Base-by-base conservation (phyloP, 2,329 filamentous ascomycete genomes). In the Xylaria sp. region DNA sequence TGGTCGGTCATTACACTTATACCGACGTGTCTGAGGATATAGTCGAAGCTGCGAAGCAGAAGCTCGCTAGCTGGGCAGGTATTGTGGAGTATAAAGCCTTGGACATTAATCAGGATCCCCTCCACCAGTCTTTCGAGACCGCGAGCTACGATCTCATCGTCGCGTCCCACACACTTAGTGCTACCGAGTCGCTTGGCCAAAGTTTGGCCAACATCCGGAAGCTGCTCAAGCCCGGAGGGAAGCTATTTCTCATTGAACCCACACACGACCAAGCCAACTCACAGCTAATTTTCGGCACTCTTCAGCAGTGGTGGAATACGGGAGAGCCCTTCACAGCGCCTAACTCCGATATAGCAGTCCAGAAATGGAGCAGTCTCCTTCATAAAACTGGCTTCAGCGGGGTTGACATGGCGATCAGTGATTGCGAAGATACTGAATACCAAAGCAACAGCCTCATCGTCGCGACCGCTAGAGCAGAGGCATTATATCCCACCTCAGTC, bases 61-160 rank as follows among this genome's bases (percentile, higher is more conserved):
- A 63, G 29, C 50, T 68, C 2, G 53, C 62, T 1, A 37, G 35
- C 1, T 70, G 69, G 69, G 37, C 8, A 16, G 47, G 21, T 2
- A 40, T 66, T 8, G 44, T 71, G 40, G 57, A 60, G n/a, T 71
- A 66, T 21, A 42, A 51, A 29, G 51, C 37, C 6, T 51, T 71
- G 0, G 63, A 71, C 50, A 65, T 71, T n/a, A 60, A 66, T 9
- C 10, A 23, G 18, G 65, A 70, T 18, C 64, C 60, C 4, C 21
- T 23, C 5, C 35, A 60, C 16, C 68, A 70, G 18, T 40, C 27
- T 6, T 66, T 71, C 8, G 42, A 25, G 3, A 18, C 8, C 3
- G 54, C 47, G 16, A 60, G 29, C 32, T 70, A 66, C 44, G 70
- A 72, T 37, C 35, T 72, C 1, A 60, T 72, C 9, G 50, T 72